phyloP scores from a whole-genome alignment of 2,329 filamentous ascomycete species.

The Paracoccidioides lutzii region DNA sequence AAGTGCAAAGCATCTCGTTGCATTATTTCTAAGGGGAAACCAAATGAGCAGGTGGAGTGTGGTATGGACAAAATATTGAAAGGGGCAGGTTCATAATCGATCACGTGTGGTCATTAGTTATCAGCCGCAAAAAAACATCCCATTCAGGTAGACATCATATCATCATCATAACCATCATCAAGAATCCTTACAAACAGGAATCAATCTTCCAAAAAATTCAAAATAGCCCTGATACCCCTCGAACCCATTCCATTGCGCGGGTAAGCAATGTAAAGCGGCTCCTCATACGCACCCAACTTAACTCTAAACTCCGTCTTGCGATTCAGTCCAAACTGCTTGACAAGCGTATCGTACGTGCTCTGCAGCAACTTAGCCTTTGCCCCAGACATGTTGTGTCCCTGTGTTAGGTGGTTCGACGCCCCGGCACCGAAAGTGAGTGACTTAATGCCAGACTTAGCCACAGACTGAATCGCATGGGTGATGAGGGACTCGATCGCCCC shows the following conservation, averaged over 20 bases:
- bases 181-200: not conserved
- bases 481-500: constrained; percentile 79
- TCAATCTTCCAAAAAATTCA: constrained; percentile 72
- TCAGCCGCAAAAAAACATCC: no score
- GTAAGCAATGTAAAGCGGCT: constrained; percentile 81
- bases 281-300: constrained; percentile 76
- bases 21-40: no score
- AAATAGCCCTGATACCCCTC: constrained; percentile 67
- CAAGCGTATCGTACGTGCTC: constrained; percentile 68
- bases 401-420: constrained; percentile 58
- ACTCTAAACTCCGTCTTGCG: constrained; percentile 81
- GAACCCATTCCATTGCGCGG: constrained; percentile 74
- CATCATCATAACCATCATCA: not conserved
- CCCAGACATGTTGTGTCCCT: constrained; percentile 70
- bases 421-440: constrained; percentile 79
- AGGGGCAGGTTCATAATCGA: no score
- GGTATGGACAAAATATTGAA: no score
- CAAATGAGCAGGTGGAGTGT: no score
- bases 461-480: constrained; percentile 53
- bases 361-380: constrained; percentile 68
- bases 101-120: no score
- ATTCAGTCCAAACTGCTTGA: constrained; percentile 67
- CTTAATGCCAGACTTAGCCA: constrained; percentile 45
- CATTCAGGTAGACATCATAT: not conserved
- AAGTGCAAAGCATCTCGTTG: no score